Evolutionary conservation across 495 filamentous ascomycete species (phyloP), one percentile per base, ranked within the genome.

Genomic region (Penicillium paradoxum): DNA sequence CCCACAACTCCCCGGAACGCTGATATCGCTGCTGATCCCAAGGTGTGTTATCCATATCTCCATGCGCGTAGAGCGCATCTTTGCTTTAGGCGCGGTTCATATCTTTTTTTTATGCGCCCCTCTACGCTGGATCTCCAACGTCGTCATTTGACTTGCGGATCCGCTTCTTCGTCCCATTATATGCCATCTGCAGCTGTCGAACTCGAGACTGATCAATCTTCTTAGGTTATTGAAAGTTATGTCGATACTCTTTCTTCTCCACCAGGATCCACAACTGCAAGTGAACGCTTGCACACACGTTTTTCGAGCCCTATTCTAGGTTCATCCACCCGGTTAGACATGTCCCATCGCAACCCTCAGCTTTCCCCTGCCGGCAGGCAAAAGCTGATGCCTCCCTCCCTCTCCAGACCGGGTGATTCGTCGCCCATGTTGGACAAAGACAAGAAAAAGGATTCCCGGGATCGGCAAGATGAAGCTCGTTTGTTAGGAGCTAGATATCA

Each of bases 201-300:
- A 27, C 15, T 29, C 27, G n/a, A 30, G 15, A 46, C 59, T 65
- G 18, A 57, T 53, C 19, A 3, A 15, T 40, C 14, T 17, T 38
- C 4, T 45, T 27, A 69, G 66, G 33, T 46, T 10, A 22, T 40
- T 49, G 55, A 58, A 36, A 71, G 65, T 57, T 64, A 74, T 74
- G 71, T 57, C 59, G 62, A 66, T 52, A 52, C 40, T 50, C 44
- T 45, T 51, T 24, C 29, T 45, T 43, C 49, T 21, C 36, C 45
- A 24, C 25, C 45, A 51, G 45, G 53, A 62, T 41, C 57, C 52
- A 47, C 52, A 60, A 27, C 47, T 48, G 50, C 62, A 58, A 57
- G 61, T 58, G 53, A 60, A 61, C 44, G 51, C 60, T 54, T 62
- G 50, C 68, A 53, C 54, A 51, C 56, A 38, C 52, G 59, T 30